Evolutionary conservation across 345 rosid genomes (phyloP).

Genomic region (Syzygium aqueum): DNA sequence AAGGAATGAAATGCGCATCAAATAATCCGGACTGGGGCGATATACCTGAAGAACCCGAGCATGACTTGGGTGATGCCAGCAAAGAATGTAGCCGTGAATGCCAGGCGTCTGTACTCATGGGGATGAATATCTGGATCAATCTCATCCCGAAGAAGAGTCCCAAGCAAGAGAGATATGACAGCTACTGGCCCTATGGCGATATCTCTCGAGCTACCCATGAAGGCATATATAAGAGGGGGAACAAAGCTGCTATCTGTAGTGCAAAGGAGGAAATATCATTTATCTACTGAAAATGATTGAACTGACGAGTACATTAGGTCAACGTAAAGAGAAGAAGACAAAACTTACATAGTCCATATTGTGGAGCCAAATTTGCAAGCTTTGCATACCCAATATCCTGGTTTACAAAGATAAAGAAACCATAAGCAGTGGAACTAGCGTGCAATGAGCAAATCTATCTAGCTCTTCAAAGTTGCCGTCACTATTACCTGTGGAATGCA

Average conservation of each 20-base stretch:
- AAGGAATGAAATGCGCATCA: neutral
- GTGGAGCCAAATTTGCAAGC: conserved; percentile 35
- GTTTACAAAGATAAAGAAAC: neutral
- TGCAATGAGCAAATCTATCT: neutral
- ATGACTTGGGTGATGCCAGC: neutral
- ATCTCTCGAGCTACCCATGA: conserved; percentile 46
- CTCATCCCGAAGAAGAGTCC: conserved; percentile 26
- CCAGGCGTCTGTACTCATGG: conserved; percentile 38
- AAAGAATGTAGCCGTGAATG: conserved; percentile 21
- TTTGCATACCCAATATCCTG: conserved; percentile 41
- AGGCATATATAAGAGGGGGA: conserved; percentile 42
- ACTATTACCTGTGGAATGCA: conserved; percentile 44
- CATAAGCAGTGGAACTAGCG: neutral
- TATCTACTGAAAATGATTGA: neutral
- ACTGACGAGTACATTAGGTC: neutral
- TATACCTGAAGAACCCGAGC: conserved; percentile 11
- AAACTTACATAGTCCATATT: conserved; percentile 36
- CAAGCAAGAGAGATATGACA: conserved; percentile 30
- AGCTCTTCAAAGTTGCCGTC: neutral
- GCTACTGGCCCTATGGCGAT: conserved; percentile 42
- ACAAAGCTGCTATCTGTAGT: conserved; percentile 40
- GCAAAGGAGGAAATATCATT: neutral
- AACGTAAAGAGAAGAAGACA: neutral
- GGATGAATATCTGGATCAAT: conserved; percentile 11
- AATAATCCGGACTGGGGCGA: neutral